Conservation (phyloP, 2,329 filamentous ascomycete genomes). For the Calonectria pteridis region DNA sequence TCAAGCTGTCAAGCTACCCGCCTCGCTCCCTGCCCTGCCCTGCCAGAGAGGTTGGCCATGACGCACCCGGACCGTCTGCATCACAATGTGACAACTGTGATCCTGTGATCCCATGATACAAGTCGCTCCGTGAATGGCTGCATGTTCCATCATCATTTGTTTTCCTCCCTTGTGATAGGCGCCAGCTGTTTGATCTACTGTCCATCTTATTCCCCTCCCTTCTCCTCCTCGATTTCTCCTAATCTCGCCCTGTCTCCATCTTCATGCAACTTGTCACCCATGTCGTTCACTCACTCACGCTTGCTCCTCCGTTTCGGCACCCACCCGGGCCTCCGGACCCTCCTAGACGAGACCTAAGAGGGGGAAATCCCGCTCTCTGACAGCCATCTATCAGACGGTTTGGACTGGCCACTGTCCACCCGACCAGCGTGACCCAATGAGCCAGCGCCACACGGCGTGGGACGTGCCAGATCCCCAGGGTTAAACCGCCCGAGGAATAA, state of each 20-base stretch:
- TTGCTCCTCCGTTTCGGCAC: not conserved
- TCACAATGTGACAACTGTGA: conserved; percentile 20
- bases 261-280: conserved; percentile 23
- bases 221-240: not conserved
- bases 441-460: conserved; percentile 43
- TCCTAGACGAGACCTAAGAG: not conserved
- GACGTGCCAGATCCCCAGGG: conserved; percentile 33
- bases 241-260: conserved; percentile 12
- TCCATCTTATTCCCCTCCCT: not conserved
- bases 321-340: conserved; percentile 13
- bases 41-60: conserved; percentile 7
- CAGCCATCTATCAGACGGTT: conserved; percentile 27
- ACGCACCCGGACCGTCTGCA: conserved; percentile 2
- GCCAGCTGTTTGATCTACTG: not conserved
- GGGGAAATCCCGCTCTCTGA: conserved; percentile 7
- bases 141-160: not conserved
- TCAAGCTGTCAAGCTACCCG: not conserved
- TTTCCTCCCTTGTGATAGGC: not conserved
- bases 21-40: not conserved
- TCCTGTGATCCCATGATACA: conserved; percentile 20
- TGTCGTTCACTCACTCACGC: conserved; percentile 19
- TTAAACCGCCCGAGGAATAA: conserved; percentile 23
- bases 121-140: not conserved
- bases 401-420: conserved; percentile 31
- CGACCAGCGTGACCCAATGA: conserved; percentile 42